Percentiles rank a stretch among this genome's conserved stretches.
Evolutionary conservation across 306 rosid species (phyloP).

Genomic region (Vicia faba): DNA sequence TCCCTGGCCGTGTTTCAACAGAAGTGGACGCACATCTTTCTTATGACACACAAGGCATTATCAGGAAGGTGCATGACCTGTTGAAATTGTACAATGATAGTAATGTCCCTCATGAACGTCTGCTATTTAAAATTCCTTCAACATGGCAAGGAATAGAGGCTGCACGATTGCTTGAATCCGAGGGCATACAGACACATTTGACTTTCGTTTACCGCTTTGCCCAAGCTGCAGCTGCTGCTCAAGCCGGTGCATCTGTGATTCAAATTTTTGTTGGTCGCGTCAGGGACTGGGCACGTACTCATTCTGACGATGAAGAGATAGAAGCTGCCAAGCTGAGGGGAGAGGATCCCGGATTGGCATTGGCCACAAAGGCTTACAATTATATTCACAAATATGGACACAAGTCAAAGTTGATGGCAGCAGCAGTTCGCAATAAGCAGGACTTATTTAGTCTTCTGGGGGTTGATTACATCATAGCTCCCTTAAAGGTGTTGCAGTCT

Average conservation of each 20-base stretch:
- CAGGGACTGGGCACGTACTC: constrained; percentile 96
- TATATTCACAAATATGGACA: constrained; percentile 92
- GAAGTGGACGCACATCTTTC: constrained; percentile 98
- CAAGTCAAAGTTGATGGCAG: constrained; percentile 98
- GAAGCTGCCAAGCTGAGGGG: constrained; percentile 76
- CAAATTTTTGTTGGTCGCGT: constrained; percentile 95
- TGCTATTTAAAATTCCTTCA: constrained; percentile 92
- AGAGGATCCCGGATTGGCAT: constrained; percentile 94
- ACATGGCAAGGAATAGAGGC: constrained; percentile 99
- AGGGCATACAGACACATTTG: constrained; percentile 95
- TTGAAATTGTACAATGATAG: constrained; percentile 69
- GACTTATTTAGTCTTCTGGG: constrained; percentile 92
- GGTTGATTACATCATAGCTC: constrained; percentile 95
- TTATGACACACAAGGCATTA: constrained; percentile 82
- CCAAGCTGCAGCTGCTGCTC: constrained; percentile 99
- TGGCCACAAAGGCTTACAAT: constrained; percentile 89
- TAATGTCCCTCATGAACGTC: constrained; percentile 68
- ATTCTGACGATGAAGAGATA: constrained; percentile 81
- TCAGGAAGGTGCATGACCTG: constrained; percentile 87
- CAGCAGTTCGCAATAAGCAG: constrained; percentile 96
- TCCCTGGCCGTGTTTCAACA: constrained; percentile 96
- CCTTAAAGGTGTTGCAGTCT: constrained; percentile 88
- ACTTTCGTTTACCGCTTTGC: constrained; percentile 96
- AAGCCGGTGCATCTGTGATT: constrained; percentile 95
- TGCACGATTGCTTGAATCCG: constrained; percentile 88